These are phyloP conservation scores for Xylariaceae sp. DNA, from an alignment of 2,329 filamentous ascomycete genomes.

Conservation along the genomic window DNA sequence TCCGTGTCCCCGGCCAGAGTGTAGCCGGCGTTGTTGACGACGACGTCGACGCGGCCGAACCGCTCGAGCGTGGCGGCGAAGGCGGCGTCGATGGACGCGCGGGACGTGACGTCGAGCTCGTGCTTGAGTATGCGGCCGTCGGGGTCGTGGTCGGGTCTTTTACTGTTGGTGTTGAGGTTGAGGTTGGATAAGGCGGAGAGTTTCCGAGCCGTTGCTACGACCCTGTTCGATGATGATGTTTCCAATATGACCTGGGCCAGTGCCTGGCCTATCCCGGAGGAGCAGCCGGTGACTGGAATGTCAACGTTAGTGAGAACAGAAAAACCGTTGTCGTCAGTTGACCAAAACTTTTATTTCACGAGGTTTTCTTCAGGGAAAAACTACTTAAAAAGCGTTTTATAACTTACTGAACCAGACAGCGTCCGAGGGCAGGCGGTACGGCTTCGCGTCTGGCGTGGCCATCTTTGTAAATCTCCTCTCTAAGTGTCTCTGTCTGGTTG, in stretches of 20 bases:
- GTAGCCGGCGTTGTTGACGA: constrained; percentile 32
- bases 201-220: constrained; percentile 35
- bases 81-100: constrained; percentile 31
- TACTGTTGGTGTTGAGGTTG: constrained; percentile 33
- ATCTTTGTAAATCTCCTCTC: too few species aligned
- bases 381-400: too few species aligned
- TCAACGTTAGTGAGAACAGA: constrained; percentile 30
- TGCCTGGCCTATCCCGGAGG: constrained; percentile 9
- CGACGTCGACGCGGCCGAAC: constrained; percentile 33
- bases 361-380: neutral
- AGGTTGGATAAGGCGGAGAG: constrained; percentile 36
- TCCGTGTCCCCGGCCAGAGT: constrained; percentile 28
- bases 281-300: constrained; percentile 26
- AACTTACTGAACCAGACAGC: constrained; percentile 28
- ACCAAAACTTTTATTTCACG: neutral
- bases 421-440: constrained; percentile 22
- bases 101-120: constrained; percentile 42
- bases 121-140: constrained; percentile 36
- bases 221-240: constrained; percentile 10
- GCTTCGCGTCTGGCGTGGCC: too few species aligned
- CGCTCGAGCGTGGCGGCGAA: constrained; percentile 28
- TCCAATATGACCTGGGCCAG: constrained; percentile 1
- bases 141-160: too few species aligned
- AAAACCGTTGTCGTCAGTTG: neutral
- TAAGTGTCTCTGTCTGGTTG: too few species aligned